Base-by-base conservation (phyloP, 495 filamentous ascomycete species). In the Delitschia confertaspora region DNA sequence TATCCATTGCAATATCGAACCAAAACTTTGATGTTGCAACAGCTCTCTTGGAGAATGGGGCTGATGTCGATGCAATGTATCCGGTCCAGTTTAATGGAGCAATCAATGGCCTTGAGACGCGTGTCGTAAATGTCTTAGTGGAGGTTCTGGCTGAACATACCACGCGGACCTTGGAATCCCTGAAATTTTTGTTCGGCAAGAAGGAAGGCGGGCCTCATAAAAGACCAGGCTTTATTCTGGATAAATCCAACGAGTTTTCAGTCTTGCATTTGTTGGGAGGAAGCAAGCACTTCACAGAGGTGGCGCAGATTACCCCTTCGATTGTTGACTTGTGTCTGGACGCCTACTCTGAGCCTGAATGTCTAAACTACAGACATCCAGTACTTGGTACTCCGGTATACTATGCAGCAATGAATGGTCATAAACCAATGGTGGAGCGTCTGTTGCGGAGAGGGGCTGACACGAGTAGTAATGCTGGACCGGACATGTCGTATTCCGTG, bases 381-480 rank as follows among this genome's bases (percentile, higher is more conserved):
- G 13, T 38, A n/a, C 5, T 38, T 3, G 36, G 36, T 6, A 38
- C 36, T 2, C 16, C 18, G 18, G 10, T 38, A 10, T 38, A 38
- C 36, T 38, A 38, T n/a, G 36, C 36, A 24, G 36, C 36, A 2
- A 9, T 16, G 18, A 38, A 38, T 23, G 36, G 36, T 3, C 16
- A 38, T 38, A 38, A 38, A n/a, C 20, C 20, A 18, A 38, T 38
- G 36, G 36, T 38, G 16, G 36, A 38, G 21, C 36, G 36, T 2
- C 36, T 38, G 9, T 23, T 38, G 10, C 9, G 17, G 10, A 19
- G 21, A 11, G 2, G 20, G 6, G 36, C 36, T 4, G 36, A 38
- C 19, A 10, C 17, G 11, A 38, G 9, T 10, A 22, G 21, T 23
- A 22, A 38, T 13, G 36, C 36, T 38, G 36, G 36, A 5, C 36